Base-by-base conservation (phyloP, 1,284 basidiomycete species). In the Trametes hirsuta region DNA sequence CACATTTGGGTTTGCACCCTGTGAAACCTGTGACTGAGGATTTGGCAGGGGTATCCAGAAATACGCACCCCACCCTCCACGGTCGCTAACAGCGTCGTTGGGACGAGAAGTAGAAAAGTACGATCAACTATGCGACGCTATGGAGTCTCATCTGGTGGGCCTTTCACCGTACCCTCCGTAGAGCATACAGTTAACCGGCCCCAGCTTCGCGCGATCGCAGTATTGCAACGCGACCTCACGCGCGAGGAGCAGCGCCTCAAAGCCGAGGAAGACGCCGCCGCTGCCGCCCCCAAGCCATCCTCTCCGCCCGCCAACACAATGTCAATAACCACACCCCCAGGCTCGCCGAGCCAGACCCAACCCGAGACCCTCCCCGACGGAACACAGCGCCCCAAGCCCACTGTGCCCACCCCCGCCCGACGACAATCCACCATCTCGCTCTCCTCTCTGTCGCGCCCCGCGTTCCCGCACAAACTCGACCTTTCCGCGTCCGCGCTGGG, bases 391-490 rank as follows among this genome's bases (percentile, higher is more conserved):
- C 51, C 61, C n/a, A 67, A 60, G 50, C 53, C 51, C 9, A 37
- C 59, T 2, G 51, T 37, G 9, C 54, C 51, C 45, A 63, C 49
- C 15, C 62, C 59, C 36, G 64, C 57, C 14, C 83, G 91, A 41
- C 83, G 90, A 14, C 84, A 81, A 53, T 92, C 90, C 9, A 83
- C 87, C 14, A 89, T 93, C 39, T 90, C 90, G 3, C 79, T 92
- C 36, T 91, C 88, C 10, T 89, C 90, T 6, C 80, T 92, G 9
- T 86, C 90, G 52, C 82, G 90, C 22, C 87, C 86, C 4, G 75
- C 81, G 15, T 80, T 88, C 62, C 87, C 88, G 35, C 82, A 83
- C 58, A 91, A 91, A 68, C 82, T 92, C 22, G 90, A 93, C 69
- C 78, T 92, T 6, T 89, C 90, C 15, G 79, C 87, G 0, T 74